These are phyloP conservation scores for Nyctanthes arbortristis DNA, from an alignment of 257 asterid species.

Conservation along the genomic window DNA sequence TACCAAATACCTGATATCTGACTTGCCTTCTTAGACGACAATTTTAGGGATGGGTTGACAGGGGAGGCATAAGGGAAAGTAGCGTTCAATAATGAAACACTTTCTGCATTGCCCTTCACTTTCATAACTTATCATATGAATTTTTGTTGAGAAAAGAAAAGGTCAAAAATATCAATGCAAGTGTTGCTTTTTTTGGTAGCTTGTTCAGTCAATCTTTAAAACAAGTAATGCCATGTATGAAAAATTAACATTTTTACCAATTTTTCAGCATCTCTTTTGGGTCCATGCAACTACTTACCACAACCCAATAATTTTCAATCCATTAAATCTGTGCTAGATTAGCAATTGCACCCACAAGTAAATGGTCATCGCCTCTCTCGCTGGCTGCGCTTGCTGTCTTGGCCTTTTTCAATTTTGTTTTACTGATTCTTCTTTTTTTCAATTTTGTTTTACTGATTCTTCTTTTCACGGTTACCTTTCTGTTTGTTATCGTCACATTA, in stretches of 20 bases:
- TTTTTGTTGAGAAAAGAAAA: neutral
- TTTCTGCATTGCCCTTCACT: neutral
- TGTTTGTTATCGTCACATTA: neutral
- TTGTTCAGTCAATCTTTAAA: neutral
- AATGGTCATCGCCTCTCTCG: neutral
- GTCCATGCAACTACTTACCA: neutral
- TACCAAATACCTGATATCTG: neutral
- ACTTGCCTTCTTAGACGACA: neutral
- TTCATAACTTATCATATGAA: neutral
- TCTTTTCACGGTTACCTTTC: neutral
- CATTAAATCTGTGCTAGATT: neutral
- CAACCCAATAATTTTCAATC: neutral
- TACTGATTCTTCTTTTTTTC: too few species aligned
- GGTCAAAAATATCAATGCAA: neutral
- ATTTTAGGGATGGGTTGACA: neutral
- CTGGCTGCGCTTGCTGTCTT: neutral
- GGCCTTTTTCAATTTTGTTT: too few species aligned
- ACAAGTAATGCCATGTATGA: neutral
- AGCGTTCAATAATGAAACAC: too few species aligned
- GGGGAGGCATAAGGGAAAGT: too few species aligned
- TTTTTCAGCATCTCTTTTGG: neutral
- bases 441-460: neutral
- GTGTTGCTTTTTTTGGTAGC: neutral
- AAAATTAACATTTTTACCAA: neutral
- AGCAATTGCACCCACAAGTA: conserved; percentile 6